Evolutionary conservation across 177 flowering plant species (phyloP), one percentile per base, ranked within the genome.

Genomic region (Vitis hybrid): DNA sequence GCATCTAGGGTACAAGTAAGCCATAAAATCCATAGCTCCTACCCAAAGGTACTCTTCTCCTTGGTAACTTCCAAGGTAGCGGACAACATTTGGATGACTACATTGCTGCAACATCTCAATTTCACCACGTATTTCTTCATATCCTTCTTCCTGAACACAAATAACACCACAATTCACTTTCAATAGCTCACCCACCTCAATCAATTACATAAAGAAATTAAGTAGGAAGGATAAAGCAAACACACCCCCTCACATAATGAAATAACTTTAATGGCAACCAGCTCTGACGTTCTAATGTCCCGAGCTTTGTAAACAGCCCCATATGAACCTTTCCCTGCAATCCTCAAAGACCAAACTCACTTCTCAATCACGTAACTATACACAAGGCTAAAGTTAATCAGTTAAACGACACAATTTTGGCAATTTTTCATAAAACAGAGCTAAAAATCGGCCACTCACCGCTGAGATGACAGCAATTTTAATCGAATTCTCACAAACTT

Each of bases 51-150:
- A 93, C 66, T 93, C 99, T 76, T 96, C 99, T 60, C 97, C 98
- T 82, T 96, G 99, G 77, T 92, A 96, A 81, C 99, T 96, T 56
- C 99, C 98, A 69, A 96, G 90, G 76, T 96, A 96, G 54, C 99
- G 93, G 32, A 96, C 99, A 77, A 96, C 99, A 87, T 96, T 96
- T 10, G 99, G 98, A 83, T 96, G 98, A 82, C 85, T 93, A 73
- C 99, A 96, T 65, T 96, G 97, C 82, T 96, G 99, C 83, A 96
- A 81, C 97, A 93, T 96, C 85, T 96, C 99, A 77, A 96, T 96
- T 78, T 96, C 99, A 54, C 99, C 98, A 63, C 98, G 91, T 68
- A 96, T 96, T 75, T 96, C 99, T 80, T 96, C 99, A 79, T 93
- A 96, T 23, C 99, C 99, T 79, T 96, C 99, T 80, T 96, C 99